Base-by-base conservation (phyloP, 1,284 basidiomycete species). In the Athelia sp. region DNA sequence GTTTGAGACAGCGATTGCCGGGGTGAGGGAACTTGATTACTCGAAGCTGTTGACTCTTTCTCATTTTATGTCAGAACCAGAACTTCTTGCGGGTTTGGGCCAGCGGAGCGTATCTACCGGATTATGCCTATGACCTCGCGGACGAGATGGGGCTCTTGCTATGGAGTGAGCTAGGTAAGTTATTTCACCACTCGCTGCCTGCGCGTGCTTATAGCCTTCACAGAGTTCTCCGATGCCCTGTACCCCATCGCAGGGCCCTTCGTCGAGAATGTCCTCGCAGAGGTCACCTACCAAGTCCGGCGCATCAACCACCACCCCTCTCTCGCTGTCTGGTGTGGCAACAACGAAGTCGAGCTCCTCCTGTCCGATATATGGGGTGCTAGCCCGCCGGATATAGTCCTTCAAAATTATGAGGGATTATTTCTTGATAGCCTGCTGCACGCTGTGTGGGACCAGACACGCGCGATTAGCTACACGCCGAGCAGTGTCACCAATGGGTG, bases 101-200 rank as follows among this genome's bases (percentile, higher is more conserved):
- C 19, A 69, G 69, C 11, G 69, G 70, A 1, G 54, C 56, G 10
- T 62, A 61, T 49, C 60, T 60, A 45, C 59, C 60, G 2, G 70
- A 71, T 55, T 62, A 68, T 50, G 67, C 75, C 50, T 69, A 72
- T 56, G 59, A 67, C 6, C 56, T 65, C 19, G 72, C 70, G 56
- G 73, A 76, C 54, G 71, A 74, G 55, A 59, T 72, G 3, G 74
- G 74, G 4, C 68, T 76, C 48, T 56, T 76, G 44, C 69, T 70
- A 6, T 76, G 74, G 74, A 70, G 69, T 23, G 74, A 76, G 56
- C 65, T 71, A 40, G 74, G 73, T 54, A 34, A 34, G 32, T 34
- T n/a, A 34, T 11, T 34, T 34, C 32, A 34, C 32, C n/a, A 34
- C n/a, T 34, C 11, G n/a, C n/a, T 34, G n/a, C n/a, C 32, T 11